Base-by-base conservation (phyloP, 805 yeast species). In the Schwanniomyces vanrijiae region DNA sequence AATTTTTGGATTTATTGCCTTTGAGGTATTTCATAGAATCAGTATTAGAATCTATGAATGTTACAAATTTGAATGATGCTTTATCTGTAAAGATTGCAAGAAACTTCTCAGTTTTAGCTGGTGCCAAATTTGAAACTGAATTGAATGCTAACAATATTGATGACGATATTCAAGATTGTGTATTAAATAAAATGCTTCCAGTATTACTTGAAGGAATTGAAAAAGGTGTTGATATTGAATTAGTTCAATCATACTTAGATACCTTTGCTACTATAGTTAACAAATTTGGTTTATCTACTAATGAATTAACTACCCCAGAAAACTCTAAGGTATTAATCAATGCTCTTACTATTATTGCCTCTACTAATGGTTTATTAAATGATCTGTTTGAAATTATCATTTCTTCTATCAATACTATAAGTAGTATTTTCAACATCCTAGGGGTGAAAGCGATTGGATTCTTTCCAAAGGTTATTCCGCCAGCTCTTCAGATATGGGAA, bases 361-460 rank as follows among this genome's bases (percentile, higher is more conserved):
- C 75, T 8, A 64, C 75, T 1, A 55, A 64, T 42, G 89, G 92
- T 22, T 66, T 90, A 44, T 65, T 75, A 50, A 78, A 75, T 53
- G 62, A 73, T 5, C 72, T 75, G 45, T 79, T 84, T 10, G 95
- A 87, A 54, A 66, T 88, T 6, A 72, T 83, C 25, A 80, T 94
- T 29, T 80, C 96, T 0, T 81, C 96, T 0, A 73, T 90, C 48
- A 80, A 84, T 55, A 83, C 86, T 48, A 79, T 89, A 51, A 82
- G 88, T 47, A 82, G 83, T 54, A 69, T 90, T 46, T 79, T 89
- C 45, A 81, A 83, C 44, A 78, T 83, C 20, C 66, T 91, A 40
- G 99, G 99, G 44, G 91, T 95, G 16, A 88, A 90, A 60, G 76
- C 85, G 52, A 85, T 94, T 60, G 91, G 96, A 5, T 80, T 77